Evolutionary conservation across 2,329 filamentous ascomycete species (phyloP).

Genomic region (Fonsecaea nubica): DNA sequence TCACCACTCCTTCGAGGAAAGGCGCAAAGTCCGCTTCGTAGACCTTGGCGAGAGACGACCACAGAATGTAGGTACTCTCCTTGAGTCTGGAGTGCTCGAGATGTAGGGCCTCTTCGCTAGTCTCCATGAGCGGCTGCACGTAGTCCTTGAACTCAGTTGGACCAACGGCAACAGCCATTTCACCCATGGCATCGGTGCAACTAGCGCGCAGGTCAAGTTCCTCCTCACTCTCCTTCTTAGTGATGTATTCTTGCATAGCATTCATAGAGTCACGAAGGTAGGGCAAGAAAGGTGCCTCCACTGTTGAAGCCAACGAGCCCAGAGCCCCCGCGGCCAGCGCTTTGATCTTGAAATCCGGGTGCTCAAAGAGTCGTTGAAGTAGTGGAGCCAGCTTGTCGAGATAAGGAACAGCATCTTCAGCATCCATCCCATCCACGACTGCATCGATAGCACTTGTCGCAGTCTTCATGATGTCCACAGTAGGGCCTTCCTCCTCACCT

Average conservation of each 20-base stretch:
- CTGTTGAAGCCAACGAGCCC: constrained; percentile 85
- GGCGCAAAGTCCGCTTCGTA: constrained; percentile 71
- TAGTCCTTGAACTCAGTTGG: constrained; percentile 86
- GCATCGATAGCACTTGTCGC: constrained; percentile 91
- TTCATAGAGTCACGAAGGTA: constrained; percentile 92
- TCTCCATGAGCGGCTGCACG: constrained; percentile 86
- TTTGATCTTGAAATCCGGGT: constrained; percentile 88
- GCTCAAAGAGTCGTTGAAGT: constrained; percentile 80
- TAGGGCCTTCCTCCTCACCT: constrained; percentile 72
- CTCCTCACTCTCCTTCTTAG: constrained; percentile 86
- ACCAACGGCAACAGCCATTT: constrained; percentile 88
- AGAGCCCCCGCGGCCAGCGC: constrained; percentile 86
- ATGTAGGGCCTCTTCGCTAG: constrained; percentile 87
- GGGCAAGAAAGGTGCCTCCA: constrained; percentile 82
- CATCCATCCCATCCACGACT: constrained; percentile 82
- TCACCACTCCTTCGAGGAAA: constrained; percentile 55
- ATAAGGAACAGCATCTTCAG: constrained; percentile 80
- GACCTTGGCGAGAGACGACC: constrained; percentile 92
- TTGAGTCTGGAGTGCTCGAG: constrained; percentile 89
- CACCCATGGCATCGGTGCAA: constrained; percentile 90
- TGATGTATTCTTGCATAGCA: constrained; percentile 81
- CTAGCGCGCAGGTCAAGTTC: constrained; percentile 88
- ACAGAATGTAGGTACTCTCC: constrained; percentile 96
- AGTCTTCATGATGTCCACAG: constrained; percentile 83
- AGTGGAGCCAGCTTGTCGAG: constrained; percentile 82